These are phyloP conservation scores for Aspergillus wentii DNA, from an alignment of 495 filamentous ascomycete genomes.

Conservation along the genomic window DNA sequence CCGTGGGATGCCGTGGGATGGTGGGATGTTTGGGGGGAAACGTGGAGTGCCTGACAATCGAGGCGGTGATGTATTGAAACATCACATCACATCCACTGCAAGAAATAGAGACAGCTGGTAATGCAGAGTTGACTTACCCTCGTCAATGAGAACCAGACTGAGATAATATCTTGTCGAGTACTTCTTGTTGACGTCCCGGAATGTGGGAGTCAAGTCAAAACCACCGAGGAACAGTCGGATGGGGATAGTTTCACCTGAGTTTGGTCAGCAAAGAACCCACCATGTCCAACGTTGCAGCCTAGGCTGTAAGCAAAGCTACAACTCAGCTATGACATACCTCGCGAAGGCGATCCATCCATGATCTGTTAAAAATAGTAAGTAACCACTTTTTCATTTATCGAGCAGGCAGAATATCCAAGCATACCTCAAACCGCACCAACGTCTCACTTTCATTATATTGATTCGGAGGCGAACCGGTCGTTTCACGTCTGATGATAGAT, in stretches of 20 bases:
- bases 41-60: background rate
- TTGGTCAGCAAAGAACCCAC: constrained; percentile 16
- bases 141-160: constrained; percentile 92
- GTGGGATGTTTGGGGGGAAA: constrained; percentile 9
- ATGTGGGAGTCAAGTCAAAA: constrained; percentile 96
- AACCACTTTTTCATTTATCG: constrained; percentile 7
- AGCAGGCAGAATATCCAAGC: constrained; percentile 13
- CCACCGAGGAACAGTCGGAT: constrained; percentile 97
- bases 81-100: constrained; percentile 1
- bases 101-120: constrained; percentile 1
- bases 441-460: constrained; percentile 99
- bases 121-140: constrained; percentile 53
- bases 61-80: background rate
- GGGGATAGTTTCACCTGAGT: constrained; percentile 87
- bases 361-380: no score
- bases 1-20: constrained; percentile 14
- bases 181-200: constrained; percentile 99
- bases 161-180: constrained; percentile 98
- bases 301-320: background rate
- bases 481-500: constrained; percentile 94
- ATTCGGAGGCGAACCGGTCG: constrained; percentile 96
- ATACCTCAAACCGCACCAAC: constrained; percentile 91
- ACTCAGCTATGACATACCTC: constrained; percentile 58
- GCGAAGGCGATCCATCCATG: constrained; percentile 96
- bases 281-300: no score